Evolutionary conservation across 768 basidiomycete species (phyloP).

Genomic region (Tephrocybe sp.): DNA sequence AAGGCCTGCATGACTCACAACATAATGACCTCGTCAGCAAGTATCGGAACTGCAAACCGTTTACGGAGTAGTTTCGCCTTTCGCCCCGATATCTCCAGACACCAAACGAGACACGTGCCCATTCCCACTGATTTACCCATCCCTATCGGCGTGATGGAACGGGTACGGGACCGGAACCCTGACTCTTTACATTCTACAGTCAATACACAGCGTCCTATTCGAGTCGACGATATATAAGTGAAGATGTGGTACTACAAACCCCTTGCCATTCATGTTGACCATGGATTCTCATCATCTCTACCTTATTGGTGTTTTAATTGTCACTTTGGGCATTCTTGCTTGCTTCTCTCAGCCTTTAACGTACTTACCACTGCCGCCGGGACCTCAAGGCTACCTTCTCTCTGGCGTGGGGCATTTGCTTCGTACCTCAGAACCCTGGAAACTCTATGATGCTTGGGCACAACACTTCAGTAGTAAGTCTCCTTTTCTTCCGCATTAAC

Average conservation of each 20-base stretch:
- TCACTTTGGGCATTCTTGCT: not conserved
- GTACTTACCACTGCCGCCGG: slow-evolving; percentile 25
- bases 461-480: slow-evolving; percentile 20
- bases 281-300: slow-evolving; percentile 10
- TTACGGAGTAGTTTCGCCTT: too few relatives aligned
- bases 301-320: slow-evolving; percentile 4
- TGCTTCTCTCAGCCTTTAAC: not conserved
- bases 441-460: slow-evolving; percentile 26
- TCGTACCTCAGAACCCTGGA: slow-evolving; percentile 25
- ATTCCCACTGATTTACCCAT: too few relatives aligned
- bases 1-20: too few relatives aligned
- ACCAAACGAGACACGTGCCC: too few relatives aligned
- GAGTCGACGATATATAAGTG: not conserved
- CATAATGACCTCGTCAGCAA: too few relatives aligned
- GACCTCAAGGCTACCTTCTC: slow-evolving; percentile 22
- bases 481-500: not conserved
- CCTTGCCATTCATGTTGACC: not conserved
- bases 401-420: slow-evolving; percentile 24
- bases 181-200: too few relatives aligned
- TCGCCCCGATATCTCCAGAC: too few relatives aligned
- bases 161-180: too few relatives aligned
- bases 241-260: not conserved
- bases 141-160: too few relatives aligned
- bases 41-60: too few relatives aligned
- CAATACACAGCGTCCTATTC: slow-evolving; percentile 8